Conservation (phyloP, 2,329 filamentous ascomycete species). For the Cladobotryum protrusum region DNA sequence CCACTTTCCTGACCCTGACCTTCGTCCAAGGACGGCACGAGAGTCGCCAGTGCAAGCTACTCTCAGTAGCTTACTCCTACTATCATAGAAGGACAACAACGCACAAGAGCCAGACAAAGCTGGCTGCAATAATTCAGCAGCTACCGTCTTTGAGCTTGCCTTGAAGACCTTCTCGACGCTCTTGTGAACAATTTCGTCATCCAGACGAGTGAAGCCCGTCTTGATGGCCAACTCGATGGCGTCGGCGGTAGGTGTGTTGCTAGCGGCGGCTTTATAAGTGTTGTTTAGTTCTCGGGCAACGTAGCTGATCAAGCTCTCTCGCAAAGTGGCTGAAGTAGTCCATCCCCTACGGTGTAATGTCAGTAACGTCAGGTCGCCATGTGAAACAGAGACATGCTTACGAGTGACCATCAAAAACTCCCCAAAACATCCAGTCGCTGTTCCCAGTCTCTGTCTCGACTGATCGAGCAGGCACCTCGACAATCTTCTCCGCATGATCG, state of each 20-base stretch:
- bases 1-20: conserved; percentile 11
- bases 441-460: conserved; percentile 37
- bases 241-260: conserved; percentile 64
- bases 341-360: conserved; percentile 61
- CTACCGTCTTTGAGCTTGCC: conserved; percentile 80
- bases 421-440: conserved; percentile 99
- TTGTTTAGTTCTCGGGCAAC: conserved; percentile 89
- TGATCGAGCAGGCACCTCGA: conserved; percentile 68
- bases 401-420: conserved; percentile 96
- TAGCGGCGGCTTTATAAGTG: conserved; percentile 71
- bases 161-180: conserved; percentile 89
- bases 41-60: conserved; percentile 96
- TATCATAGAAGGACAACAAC: conserved; percentile 93
- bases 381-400: conserved; percentile 34
- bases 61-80: conserved; percentile 74
- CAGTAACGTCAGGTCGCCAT: conserved; percentile 1
- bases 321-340: conserved; percentile 94
- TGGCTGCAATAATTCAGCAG: conserved; percentile 85
- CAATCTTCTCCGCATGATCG: conserved; percentile 96
- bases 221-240: conserved; percentile 90
- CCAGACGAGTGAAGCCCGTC: conserved; percentile 77
- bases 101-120: conserved; percentile 97
- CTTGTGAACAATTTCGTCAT: conserved; percentile 90
- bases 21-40: conserved; percentile 66
- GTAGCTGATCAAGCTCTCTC: conserved; percentile 85